Conservation (phyloP, 257 asterid species). For the Solanum clarkiae region DNA sequence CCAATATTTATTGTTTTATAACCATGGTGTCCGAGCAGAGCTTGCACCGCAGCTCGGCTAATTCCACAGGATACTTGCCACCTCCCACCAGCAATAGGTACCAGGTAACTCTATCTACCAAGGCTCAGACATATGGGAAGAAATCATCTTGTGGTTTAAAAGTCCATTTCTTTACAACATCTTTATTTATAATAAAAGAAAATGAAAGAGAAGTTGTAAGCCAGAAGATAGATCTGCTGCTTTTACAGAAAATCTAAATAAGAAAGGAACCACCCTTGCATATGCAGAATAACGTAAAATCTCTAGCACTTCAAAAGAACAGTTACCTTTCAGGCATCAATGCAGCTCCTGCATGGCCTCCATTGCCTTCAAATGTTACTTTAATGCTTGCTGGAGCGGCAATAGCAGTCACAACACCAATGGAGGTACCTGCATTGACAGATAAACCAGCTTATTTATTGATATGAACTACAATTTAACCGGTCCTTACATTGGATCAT, state of each 20-base stretch:
- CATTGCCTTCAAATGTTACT: slow-evolving; percentile 85
- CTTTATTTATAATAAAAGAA: background rate
- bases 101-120: too few species aligned
- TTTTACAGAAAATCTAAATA: background rate
- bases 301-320: background rate
- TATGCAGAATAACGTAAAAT: background rate
- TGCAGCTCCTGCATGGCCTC: slow-evolving; percentile 98
- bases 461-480: background rate
- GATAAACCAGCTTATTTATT: background rate
- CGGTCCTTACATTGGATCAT: background rate
- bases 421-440: slow-evolving; percentile 33
- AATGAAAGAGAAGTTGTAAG: background rate
- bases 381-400: slow-evolving; percentile 98
- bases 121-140: too few species aligned
- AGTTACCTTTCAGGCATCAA: slow-evolving; percentile 74
- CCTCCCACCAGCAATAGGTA: too few species aligned
- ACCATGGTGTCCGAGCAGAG: too few species aligned
- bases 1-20: too few species aligned
- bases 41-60: too few species aligned
- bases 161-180: background rate
- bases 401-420: slow-evolving; percentile 89
- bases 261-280: background rate
- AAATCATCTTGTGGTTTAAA: too few species aligned
- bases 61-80: too few species aligned
- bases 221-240: background rate